Evolutionary conservation across 2,329 filamentous ascomycete genomes (phyloP).

Genomic region (Balansia obtecta): DNA sequence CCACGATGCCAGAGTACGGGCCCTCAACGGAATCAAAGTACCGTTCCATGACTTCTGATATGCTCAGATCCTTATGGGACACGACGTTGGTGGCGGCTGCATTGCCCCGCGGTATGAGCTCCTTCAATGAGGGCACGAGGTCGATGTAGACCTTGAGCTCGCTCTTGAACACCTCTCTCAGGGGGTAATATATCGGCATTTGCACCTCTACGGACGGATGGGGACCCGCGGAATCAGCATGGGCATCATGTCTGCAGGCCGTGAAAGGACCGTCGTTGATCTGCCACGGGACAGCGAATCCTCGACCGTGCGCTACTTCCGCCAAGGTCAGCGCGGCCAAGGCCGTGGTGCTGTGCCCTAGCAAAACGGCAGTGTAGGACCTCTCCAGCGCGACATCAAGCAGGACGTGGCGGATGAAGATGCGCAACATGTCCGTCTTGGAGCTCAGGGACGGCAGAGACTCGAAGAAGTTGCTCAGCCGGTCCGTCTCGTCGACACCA

Average conservation of each 20-base stretch:
- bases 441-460: constrained; percentile 63
- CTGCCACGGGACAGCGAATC: constrained; percentile 70
- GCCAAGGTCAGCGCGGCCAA: constrained; percentile 77
- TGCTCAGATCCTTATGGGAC: constrained; percentile 67
- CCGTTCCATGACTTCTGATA: constrained; percentile 78
- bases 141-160: constrained; percentile 60
- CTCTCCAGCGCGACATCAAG: constrained; percentile 47
- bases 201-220: constrained; percentile 11
- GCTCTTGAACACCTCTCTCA: constrained; percentile 73
- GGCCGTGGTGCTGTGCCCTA: constrained; percentile 77
- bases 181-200: constrained; percentile 56
- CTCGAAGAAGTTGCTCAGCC: constrained; percentile 42
- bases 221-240: constrained; percentile 10
- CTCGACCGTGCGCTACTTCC: constrained; percentile 83
- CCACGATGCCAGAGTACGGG: constrained; percentile 80
- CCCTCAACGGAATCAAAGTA: constrained; percentile 76
- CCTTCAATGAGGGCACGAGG: constrained; percentile 38
- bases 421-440: constrained; percentile 56
- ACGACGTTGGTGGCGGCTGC: constrained; percentile 28
- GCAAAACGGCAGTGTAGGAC: constrained; percentile 58
- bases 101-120: constrained; percentile 30
- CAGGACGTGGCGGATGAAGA: constrained; percentile 62
- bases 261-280: constrained; percentile 57
- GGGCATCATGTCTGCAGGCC: constrained; percentile 17
- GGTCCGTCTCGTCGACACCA: constrained; percentile 20